Evolutionary conservation across 1,284 basidiomycete species (phyloP).

Genomic region (Boletellus sp.): DNA sequence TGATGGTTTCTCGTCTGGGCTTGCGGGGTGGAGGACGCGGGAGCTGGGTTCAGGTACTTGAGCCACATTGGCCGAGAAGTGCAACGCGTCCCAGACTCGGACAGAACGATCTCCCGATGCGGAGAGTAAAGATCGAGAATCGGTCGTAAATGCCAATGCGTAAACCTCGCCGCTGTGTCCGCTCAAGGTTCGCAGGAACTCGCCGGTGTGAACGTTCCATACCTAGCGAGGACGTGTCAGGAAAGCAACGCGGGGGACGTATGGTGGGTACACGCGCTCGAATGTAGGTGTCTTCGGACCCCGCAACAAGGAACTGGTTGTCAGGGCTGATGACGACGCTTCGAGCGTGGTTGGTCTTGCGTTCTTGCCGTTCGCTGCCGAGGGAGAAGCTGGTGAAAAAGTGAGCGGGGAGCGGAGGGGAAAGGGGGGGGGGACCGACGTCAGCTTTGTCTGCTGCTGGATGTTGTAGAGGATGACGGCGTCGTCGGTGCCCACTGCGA

Average conservation of each 20-base stretch:
- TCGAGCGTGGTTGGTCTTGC: conserved; percentile 31
- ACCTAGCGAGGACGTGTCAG: conserved; percentile 15
- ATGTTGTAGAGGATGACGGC: conserved; percentile 32
- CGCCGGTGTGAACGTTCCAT: conserved; percentile 24
- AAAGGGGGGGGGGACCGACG: conserved; percentile 16
- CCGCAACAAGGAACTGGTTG: conserved; percentile 28
- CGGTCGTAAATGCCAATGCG: conserved; percentile 30
- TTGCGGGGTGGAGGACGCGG: conserved; percentile 22
- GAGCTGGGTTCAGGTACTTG: conserved; percentile 18
- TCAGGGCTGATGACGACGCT: conserved; percentile 34
- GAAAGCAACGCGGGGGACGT: neutral
- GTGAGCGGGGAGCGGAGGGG: neutral
- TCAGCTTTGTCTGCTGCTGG: conserved; percentile 25
- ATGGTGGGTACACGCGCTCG: conserved; percentile 21
- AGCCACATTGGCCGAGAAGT: conserved; percentile 20
- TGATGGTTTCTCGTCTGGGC: conserved; percentile 12
- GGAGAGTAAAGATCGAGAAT: conserved; percentile 32
- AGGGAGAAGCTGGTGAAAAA: conserved; percentile 24
- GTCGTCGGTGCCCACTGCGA: conserved; percentile 35
- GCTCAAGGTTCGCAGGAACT: conserved; percentile 27
- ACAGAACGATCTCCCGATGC: conserved; percentile 33
- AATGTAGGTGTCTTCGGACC: conserved; percentile 32
- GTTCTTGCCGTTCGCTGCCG: conserved; percentile 22
- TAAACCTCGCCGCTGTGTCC: conserved; percentile 33
- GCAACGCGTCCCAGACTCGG: conserved; percentile 30